A percentile compares a stretch with the other conserved stretches of the same genome.
Conservation (phyloP, 208 protist genomes). For the Trypanosoma lewisi region DNA sequence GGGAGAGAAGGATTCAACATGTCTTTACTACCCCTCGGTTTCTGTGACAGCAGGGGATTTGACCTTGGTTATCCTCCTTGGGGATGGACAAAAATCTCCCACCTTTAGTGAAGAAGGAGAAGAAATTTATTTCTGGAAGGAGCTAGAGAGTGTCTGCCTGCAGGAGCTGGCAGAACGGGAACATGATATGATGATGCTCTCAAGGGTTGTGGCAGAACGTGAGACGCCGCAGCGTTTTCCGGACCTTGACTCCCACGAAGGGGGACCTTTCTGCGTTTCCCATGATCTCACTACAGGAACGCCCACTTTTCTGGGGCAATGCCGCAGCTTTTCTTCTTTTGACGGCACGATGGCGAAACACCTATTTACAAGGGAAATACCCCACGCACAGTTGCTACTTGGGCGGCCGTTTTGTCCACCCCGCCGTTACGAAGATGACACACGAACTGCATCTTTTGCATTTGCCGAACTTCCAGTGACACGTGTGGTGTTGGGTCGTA, state of each 20-base stretch:
- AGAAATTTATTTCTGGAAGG: background rate
- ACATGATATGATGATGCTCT: conserved; percentile 12
- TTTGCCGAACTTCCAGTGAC: conserved; percentile 22
- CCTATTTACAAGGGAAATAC: background rate
- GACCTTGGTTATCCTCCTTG: conserved; percentile 9
- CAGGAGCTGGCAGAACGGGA: conserved; percentile 3
- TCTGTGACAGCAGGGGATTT: conserved; percentile 6
- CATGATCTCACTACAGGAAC: conserved; percentile 14
- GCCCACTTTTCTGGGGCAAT: background rate
- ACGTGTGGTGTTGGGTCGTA: conserved; percentile 20
- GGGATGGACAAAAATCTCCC: background rate
- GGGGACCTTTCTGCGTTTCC: background rate
- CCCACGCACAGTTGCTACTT: conserved; percentile 9
- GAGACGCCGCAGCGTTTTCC: background rate
- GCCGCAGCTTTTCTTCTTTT: background rate
- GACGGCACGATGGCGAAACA: background rate
- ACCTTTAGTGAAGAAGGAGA: background rate
- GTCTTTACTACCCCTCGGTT: conserved; percentile 11
- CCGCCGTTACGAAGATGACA: conserved; percentile 1
- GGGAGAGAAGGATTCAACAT: background rate
- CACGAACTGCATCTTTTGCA: background rate
- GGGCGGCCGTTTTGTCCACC: conserved; percentile 4
- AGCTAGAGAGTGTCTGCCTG: conserved; percentile 1
- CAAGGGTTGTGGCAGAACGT: conserved; percentile 2
- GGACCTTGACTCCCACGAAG: background rate